Conservation (phyloP, 805 yeast species). For the Ogataea haglerorum region DNA sequence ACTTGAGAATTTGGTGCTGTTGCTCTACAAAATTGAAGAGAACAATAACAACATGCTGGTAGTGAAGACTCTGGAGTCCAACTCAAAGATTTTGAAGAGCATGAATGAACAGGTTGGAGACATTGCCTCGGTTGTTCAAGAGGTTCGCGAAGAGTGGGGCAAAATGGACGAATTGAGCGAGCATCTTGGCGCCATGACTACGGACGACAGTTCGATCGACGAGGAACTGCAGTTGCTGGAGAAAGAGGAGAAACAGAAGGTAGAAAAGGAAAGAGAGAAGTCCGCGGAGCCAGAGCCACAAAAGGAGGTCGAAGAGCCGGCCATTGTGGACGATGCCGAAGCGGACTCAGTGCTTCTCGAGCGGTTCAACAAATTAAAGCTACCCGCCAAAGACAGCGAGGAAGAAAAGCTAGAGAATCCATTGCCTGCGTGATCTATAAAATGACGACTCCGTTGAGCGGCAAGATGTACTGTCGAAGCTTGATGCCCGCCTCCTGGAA, state of each 20-base stretch:
- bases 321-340: background rate
- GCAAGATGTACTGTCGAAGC: conserved; percentile 57
- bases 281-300: conserved; percentile 4
- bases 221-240: conserved; percentile 18
- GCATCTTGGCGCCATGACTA: conserved; percentile 9
- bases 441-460: conserved; percentile 30
- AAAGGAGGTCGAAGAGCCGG: conserved; percentile 7
- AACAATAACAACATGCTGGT: conserved; percentile 25
- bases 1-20: conserved; percentile 22
- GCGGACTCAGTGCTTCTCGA: conserved; percentile 7
- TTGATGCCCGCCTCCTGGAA: conserved; percentile 69
- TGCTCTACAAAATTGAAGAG: conserved; percentile 27
- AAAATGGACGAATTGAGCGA: conserved; percentile 19
- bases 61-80: conserved; percentile 24
- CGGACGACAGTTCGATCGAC: conserved; percentile 25
- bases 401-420: background rate
- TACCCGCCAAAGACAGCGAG: background rate
- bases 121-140: conserved; percentile 23
- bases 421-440: conserved; percentile 3
- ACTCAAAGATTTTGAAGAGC: conserved; percentile 22
- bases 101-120: conserved; percentile 24
- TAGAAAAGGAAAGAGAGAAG: background rate
- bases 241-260: conserved; percentile 6
- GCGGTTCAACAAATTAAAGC: conserved; percentile 9
- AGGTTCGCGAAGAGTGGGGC: conserved; percentile 17